Evolutionary conservation across 1,284 basidiomycete species (phyloP).

Genomic region (Trichosporon sp.): DNA sequence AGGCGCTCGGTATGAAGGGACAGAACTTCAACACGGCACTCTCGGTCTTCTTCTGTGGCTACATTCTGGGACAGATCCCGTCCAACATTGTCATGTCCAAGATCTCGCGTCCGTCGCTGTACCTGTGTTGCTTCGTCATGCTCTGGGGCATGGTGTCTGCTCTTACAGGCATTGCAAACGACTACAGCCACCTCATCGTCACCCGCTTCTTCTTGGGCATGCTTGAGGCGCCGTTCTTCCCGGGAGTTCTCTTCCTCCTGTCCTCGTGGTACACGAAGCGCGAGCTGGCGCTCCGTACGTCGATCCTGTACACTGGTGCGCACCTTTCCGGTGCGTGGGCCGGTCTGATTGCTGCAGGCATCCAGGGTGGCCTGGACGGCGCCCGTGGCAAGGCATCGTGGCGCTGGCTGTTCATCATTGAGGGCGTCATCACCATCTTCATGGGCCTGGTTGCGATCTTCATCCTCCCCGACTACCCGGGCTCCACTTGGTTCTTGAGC

Average conservation of each 20-base stretch:
- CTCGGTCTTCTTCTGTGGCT: slow-evolving; percentile 43
- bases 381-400: slow-evolving; percentile 14
- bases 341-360: slow-evolving; percentile 30
- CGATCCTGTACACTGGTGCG: slow-evolving; percentile 26
- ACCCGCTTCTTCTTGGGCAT: slow-evolving; percentile 35
- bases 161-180: slow-evolving; percentile 12
- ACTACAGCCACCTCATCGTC: slow-evolving; percentile 14
- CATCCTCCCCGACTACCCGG: slow-evolving; percentile 21
- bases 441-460: slow-evolving; percentile 7
- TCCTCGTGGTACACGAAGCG: slow-evolving; percentile 25
- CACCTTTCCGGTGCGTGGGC: slow-evolving; percentile 30
- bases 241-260: slow-evolving; percentile 23
- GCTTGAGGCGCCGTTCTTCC: slow-evolving; percentile 34
- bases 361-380: slow-evolving; percentile 21
- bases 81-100: slow-evolving; percentile 29
- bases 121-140: slow-evolving; percentile 17
- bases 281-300: slow-evolving; percentile 20
- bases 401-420: slow-evolving; percentile 26
- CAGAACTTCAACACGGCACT: slow-evolving; percentile 37
- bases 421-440: slow-evolving; percentile 16
- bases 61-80: slow-evolving; percentile 41
- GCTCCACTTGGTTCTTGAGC: slow-evolving; percentile 18
- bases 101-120: slow-evolving; percentile 12
- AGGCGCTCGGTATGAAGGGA: slow-evolving; percentile 33
- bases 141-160: slow-evolving; percentile 18